Conservation (phyloP, 1,139 yeast species). For the Debaryomyces fabryi region DNA sequence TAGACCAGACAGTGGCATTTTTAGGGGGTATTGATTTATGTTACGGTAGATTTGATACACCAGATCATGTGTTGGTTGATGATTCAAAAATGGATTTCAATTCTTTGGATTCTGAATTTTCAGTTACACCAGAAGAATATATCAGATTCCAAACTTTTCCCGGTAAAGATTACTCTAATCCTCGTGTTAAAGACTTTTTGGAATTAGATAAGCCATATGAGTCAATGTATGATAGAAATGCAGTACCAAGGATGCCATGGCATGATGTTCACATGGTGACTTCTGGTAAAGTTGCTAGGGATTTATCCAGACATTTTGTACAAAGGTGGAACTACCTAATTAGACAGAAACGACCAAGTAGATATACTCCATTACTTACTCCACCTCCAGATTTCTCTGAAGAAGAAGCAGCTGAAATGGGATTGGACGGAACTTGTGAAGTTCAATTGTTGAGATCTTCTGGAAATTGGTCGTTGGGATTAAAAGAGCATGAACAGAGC, state of each 20-base stretch:
- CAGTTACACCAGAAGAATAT: slow-evolving; percentile 35
- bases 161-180: slow-evolving; percentile 97
- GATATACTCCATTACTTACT: slow-evolving; percentile 85
- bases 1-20: slow-evolving; percentile 88
- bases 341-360: slow-evolving; percentile 91
- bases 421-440: slow-evolving; percentile 86
- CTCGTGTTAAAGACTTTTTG: slow-evolving; percentile 85
- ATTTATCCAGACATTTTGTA: slow-evolving; percentile 88
- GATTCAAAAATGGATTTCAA: slow-evolving; percentile 55
- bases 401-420: slow-evolving; percentile 64
- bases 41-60: slow-evolving; percentile 94
- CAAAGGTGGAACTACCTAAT: slow-evolving; percentile 96
- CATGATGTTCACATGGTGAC: slow-evolving; percentile 98
- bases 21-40: slow-evolving; percentile 96
- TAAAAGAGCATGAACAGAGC: slow-evolving; percentile 82
- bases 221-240: slow-evolving; percentile 84
- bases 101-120: slow-evolving; percentile 30
- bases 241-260: slow-evolving; percentile 98
- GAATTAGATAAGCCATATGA: slow-evolving; percentile 85
- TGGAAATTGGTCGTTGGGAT: slow-evolving; percentile 90
- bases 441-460: slow-evolving; percentile 87
- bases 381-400: slow-evolving; percentile 90
- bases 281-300: slow-evolving; percentile 95
- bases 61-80: slow-evolving; percentile 89
- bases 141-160: slow-evolving; percentile 76